Evolutionary conservation across 768 basidiomycete genomes (phyloP).

Genomic region (Solioccasus polychromus): DNA sequence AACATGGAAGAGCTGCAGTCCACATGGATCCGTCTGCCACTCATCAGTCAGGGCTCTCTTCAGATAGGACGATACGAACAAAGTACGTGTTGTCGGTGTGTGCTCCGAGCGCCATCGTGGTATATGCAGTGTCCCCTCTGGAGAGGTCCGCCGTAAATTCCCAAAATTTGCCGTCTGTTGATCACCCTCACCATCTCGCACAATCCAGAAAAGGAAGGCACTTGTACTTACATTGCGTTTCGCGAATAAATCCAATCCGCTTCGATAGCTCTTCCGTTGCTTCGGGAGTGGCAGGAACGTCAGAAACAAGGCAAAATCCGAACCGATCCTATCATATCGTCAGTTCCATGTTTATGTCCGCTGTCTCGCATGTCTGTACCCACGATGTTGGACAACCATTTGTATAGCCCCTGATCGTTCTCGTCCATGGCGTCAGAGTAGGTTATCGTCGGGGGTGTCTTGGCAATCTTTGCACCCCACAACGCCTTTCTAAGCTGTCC

Average conservation of each 20-base stretch:
- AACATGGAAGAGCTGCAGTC: conserved; percentile 95
- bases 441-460: conserved; percentile 68
- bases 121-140: conserved; percentile 94
- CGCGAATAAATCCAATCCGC: conserved; percentile 83
- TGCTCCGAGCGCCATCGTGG: conserved; percentile 79
- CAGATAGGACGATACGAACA: conserved; percentile 16
- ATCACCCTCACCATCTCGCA: conserved; percentile 35
- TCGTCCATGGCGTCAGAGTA: conserved; percentile 72
- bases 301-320: conserved; percentile 86
- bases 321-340: conserved; percentile 61
- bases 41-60: conserved; percentile 11
- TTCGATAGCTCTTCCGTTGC: conserved; percentile 77
- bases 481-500: conserved; percentile 51
- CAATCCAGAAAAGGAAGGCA: conserved; percentile 1
- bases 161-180: conserved; percentile 92
- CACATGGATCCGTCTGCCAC: conserved; percentile 82
- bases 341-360: neutral
- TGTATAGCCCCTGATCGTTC: conserved; percentile 65
- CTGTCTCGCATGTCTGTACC: conserved; percentile 26
- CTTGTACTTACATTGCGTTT: conserved; percentile 61
- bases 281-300: conserved; percentile 76
- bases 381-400: conserved; percentile 81
- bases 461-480: conserved; percentile 78
- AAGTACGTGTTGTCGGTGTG: conserved; percentile 76
- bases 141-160: conserved; percentile 91